Percentiles rank a stretch among this genome's conserved stretches.
phyloP scores from a whole-genome alignment of 164 flowering plant genomes.

The Piper betle region DNA sequence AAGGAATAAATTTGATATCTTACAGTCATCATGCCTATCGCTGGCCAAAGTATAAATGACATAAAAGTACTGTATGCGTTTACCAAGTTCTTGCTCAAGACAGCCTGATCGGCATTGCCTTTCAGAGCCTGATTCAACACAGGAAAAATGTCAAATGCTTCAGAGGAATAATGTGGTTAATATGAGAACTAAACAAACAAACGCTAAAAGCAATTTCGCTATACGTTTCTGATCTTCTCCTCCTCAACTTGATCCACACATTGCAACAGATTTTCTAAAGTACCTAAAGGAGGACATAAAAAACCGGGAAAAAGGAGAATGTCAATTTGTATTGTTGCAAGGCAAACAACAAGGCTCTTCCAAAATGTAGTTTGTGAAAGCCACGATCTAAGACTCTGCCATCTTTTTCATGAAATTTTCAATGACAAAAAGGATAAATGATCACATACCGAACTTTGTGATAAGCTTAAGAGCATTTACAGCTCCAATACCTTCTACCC shows the following conservation, averaged over 20 bases:
- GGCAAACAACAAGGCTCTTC: neutral
- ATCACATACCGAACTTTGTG: constrained; percentile 50
- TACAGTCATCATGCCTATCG: too few species aligned
- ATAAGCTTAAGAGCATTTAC: constrained; percentile 67
- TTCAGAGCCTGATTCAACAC: constrained; percentile 34
- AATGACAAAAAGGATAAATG: neutral
- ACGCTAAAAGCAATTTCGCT: neutral
- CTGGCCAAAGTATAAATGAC: too few species aligned
- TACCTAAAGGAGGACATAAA: constrained; percentile 26
- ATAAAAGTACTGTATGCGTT: neutral
- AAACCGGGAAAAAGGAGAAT: neutral
- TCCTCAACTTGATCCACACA: constrained; percentile 60
- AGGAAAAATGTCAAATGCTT: constrained; percentile 1
- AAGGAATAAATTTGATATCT: too few species aligned
- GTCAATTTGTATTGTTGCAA: neutral
- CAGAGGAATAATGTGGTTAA: neutral
- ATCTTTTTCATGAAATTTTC: neutral
- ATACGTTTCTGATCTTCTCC: constrained; percentile 56
- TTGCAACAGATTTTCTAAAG: constrained; percentile 67
- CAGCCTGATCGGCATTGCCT: constrained; percentile 55
- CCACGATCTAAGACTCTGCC: too few species aligned
- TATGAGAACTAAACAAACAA: neutral
- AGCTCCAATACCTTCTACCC: constrained; percentile 80
- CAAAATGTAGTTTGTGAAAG: too few species aligned
- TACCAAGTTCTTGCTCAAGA: constrained; percentile 86